Evolutionary conservation across 352 stramenopile species (phyloP).

Genomic region (Detonula confervacea): DNA sequence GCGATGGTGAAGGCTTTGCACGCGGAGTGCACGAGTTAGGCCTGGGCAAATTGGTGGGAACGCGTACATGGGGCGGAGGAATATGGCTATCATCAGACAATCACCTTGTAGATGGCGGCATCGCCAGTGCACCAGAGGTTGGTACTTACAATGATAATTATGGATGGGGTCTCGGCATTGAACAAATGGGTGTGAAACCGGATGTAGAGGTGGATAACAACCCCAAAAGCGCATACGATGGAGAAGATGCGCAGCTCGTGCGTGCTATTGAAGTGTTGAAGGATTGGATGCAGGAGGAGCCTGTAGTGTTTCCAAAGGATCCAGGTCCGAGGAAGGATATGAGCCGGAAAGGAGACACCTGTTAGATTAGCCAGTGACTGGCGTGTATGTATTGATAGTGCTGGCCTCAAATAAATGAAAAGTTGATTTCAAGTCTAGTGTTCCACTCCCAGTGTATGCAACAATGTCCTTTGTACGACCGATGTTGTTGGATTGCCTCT

Average conservation of each 20-base stretch:
- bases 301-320: constrained; percentile 53
- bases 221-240: constrained; percentile 56
- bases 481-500: too few relatives aligned
- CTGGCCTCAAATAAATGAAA: too few relatives aligned
- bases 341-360: constrained; percentile 15
- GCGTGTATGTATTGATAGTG: too few relatives aligned
- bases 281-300: constrained; percentile 66
- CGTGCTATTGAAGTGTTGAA: constrained; percentile 67
- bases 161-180: constrained; percentile 72
- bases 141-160: constrained; percentile 76
- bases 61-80: constrained; percentile 68
- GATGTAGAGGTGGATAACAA: constrained; percentile 82
- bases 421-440: too few relatives aligned
- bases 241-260: constrained; percentile 67
- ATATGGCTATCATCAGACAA: constrained; percentile 81
- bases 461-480: too few relatives aligned
- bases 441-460: too few relatives aligned
- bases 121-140: constrained; percentile 69
- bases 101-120: constrained; percentile 73
- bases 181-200: constrained; percentile 73
- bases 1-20: constrained; percentile 76
- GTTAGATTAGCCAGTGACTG: too few relatives aligned
- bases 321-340: constrained; percentile 28
- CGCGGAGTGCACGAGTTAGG: constrained; percentile 74
- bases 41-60: constrained; percentile 75